Evolutionary conservation across 1,284 basidiomycete species (phyloP).

Genomic region (Boletus smithii): DNA sequence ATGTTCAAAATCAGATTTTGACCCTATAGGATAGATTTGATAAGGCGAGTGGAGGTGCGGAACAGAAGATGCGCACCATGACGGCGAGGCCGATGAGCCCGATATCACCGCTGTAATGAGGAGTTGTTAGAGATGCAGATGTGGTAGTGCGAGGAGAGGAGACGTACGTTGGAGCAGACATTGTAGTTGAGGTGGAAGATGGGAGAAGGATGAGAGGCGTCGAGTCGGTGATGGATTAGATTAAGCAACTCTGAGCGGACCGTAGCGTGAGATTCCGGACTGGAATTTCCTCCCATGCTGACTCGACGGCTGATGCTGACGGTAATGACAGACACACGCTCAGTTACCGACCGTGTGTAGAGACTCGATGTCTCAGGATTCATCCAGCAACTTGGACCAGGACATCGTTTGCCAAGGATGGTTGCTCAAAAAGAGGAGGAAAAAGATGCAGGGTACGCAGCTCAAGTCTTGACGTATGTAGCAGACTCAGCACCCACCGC

Average conservation of each 20-base stretch:
- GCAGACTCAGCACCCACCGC: constrained; percentile 7
- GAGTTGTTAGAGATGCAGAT: constrained; percentile 3
- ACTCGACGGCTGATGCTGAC: not conserved
- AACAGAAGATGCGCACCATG: constrained; percentile 62
- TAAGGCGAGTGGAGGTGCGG: constrained; percentile 11
- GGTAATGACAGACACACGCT: constrained; percentile 3
- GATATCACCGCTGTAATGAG: constrained; percentile 73
- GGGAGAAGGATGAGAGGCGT: constrained; percentile 6
- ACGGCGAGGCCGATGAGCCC: constrained; percentile 95
- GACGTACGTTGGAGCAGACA: constrained; percentile 45
- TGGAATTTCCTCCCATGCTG: constrained; percentile 17
- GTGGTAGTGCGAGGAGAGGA: not conserved
- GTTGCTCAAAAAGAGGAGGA: constrained; percentile 78
- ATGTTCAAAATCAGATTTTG: constrained; percentile 98
- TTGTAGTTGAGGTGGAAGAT: constrained; percentile 34
- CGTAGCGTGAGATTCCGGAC: constrained; percentile 21
- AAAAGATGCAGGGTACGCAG: constrained; percentile 75
- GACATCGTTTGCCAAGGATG: constrained; percentile 62
- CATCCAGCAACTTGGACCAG: constrained; percentile 15
- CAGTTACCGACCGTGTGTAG: not conserved
- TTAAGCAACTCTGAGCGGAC: constrained; percentile 11
- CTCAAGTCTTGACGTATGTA: not conserved
- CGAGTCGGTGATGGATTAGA: constrained; percentile 25
- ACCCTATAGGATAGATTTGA: constrained; percentile 50
- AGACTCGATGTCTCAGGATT: not conserved